Percentiles rank a stretch among this genome's conserved stretches.
phyloP scores from a whole-genome alignment of 1,139 yeast species.

The Diutina sp. region DNA sequence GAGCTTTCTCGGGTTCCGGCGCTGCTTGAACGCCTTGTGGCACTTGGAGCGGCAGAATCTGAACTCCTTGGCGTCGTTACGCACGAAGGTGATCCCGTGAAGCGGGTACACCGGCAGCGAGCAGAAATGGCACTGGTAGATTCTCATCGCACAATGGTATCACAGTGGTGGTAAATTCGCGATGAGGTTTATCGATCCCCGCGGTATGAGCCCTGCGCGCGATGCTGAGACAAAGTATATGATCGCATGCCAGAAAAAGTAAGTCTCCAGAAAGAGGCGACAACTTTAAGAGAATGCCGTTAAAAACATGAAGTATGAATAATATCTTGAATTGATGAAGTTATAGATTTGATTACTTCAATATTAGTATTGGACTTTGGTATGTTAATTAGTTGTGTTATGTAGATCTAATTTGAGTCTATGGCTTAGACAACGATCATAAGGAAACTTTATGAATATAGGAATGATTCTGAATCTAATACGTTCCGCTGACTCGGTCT shows the following conservation, averaged over 20 bases:
- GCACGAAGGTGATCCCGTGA: conserved; percentile 94
- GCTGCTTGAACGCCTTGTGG: conserved; percentile 93
- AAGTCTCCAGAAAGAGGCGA: neutral
- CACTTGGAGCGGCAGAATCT: conserved; percentile 97
- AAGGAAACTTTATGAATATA: too few species aligned
- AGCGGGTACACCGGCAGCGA: conserved; percentile 96
- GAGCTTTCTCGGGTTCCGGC: conserved; percentile 97
- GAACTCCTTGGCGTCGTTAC: conserved; percentile 96
- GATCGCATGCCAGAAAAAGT: neutral
- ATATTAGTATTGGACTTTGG: too few species aligned
- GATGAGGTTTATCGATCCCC: conserved; percentile 2
- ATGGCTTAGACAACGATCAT: too few species aligned
- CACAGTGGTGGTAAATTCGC: conserved; percentile 5
- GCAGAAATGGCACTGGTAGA: conserved; percentile 91
- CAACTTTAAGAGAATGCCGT: too few species aligned
- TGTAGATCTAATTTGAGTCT: too few species aligned
- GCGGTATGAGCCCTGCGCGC: neutral
- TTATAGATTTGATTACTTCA: too few species aligned
- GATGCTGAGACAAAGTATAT: neutral
- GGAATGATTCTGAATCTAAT: too few species aligned
- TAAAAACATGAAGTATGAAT: too few species aligned
- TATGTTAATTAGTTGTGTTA: too few species aligned
- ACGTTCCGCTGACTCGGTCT: too few species aligned
- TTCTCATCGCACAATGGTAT: conserved; percentile 48
- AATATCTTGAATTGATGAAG: too few species aligned